Evolutionary conservation across 169 alveolate species (phyloP), one percentile per base, ranked within the genome.

Genomic region (Plasmodium relictum): DNA sequence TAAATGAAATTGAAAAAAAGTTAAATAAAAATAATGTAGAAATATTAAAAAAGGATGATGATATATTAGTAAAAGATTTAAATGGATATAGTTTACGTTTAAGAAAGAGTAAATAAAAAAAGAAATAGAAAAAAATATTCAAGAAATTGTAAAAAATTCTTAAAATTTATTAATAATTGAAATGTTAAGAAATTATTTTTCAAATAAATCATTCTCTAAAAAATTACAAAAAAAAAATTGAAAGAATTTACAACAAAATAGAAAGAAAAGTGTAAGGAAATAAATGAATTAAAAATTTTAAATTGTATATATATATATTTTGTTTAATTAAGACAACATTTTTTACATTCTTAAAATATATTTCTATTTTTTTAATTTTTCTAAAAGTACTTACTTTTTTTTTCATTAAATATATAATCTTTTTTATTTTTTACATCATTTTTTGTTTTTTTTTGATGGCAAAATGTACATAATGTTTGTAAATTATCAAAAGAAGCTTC

Each of bases 361-460:
- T 68, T 9, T 68, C 14, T 42, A 10, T 22, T 44, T 41, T 45
- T 56, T 66, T 45, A 58, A 3, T n/a, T n/a, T 26, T 18, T 61
- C 7, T 59, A n/a, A n/a, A n/a, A n/a, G n/a, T n/a, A n/a, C n/a
- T n/a, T n/a, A n/a, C n/a, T n/a, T n/a, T n/a, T n/a, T n/a, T n/a
- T n/a, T n/a, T n/a, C n/a, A n/a, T n/a, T n/a, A n/a, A n/a, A n/a
- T n/a, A n/a, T n/a, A n/a, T n/a, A n/a, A 12, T 50, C 2, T n/a
- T 22, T 5, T 74, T 44, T 74, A 22, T 70, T 26, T 66, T 61
- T 74, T 22, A 44, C 24, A 24, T 74, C 74, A 66, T 74, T 54
- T 37, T 74, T 74, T 42, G 88, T 74, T 74, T 74, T 74, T 74
- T 74, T 74, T 54, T 62, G 58, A 45, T 74, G 88, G n/a, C 88